Evolutionary conservation across 345 rosid genomes (phyloP), one percentile per base, ranked within the genome.

Genomic region (Cardamine occulta): DNA sequence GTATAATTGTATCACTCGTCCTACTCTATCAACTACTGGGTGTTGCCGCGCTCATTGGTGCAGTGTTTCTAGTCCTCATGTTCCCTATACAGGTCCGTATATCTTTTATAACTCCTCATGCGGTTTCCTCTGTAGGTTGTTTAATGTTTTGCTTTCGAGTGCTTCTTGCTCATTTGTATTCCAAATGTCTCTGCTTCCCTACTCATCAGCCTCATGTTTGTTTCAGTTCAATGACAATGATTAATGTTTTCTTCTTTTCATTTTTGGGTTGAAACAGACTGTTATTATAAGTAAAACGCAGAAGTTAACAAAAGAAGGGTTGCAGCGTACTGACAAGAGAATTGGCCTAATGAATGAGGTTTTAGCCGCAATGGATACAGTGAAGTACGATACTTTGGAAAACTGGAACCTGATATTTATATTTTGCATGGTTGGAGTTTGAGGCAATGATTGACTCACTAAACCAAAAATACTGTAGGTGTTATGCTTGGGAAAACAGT

Each of bases 401-500:
- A 3, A 32, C 37, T 49, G 23, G 69, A 52, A 69, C 15, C 29
- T 48, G 39, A 49, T 57, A 3, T 65, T 28, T 49, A 1, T 31
- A 59, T 49, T 21, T 57, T 39, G 32, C 68, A 60, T 59, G 48
- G 12, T 67, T 67, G 39, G 68, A 71, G 54, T 59, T 78, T 66
- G 52, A 59, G 72, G 72, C 61, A 49, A 21, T 77, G 59, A 24
- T 59, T 60, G 21, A 67, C 64, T 51, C 58, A 59, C 70, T 67
- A 29, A 57, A 67, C 32, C 78, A 40, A 79, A 79, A 77, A 70
- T 82, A 60, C 18, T 59, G 64, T 84, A 95, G 99, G 84, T 95
- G 97, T 75, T 95, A 95, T 86, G 98, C 97, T 58, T 95, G 99
- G 99, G 99, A 95, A 82, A 86, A 80, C 58, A 95, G 99, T 82